Percentiles rank a stretch among this genome's conserved stretches.
phyloP scores from a whole-genome alignment of 371 early-diverging fungal genomes.

The Haplosporangium sp. region DNA sequence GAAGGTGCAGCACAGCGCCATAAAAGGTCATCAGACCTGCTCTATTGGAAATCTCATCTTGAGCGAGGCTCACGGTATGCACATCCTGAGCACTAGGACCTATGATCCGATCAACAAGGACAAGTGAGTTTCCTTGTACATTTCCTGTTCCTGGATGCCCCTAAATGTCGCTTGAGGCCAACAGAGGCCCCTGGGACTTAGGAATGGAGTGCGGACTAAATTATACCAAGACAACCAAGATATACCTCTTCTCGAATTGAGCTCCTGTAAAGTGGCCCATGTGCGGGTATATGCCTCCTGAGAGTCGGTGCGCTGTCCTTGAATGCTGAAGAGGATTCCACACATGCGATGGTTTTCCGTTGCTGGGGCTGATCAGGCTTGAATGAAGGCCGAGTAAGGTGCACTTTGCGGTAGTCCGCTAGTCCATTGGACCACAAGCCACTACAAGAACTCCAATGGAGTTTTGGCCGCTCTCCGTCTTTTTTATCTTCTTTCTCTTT shows the following conservation, averaged over 20 bases:
- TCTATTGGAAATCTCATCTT: background rate
- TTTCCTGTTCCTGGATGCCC: no score
- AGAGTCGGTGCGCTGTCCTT: conserved; percentile 5
- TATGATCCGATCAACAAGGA: background rate
- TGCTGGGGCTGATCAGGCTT: background rate
- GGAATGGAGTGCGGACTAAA: conserved; percentile 11
- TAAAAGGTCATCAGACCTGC: conserved; percentile 58
- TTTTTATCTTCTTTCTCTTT: no score
- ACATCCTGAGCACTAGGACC: conserved; percentile 49
- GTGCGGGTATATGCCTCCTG: conserved; percentile 10
- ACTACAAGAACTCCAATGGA: no score
- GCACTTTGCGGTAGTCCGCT: background rate
- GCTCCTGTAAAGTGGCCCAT: conserved; percentile 58
- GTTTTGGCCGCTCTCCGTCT: no score
- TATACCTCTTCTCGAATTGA: conserved; percentile 66
- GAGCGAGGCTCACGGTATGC: conserved; percentile 7
- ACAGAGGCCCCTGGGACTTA: background rate
- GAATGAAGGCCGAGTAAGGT: background rate
- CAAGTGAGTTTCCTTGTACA: no score
- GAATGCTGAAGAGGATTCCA: conserved; percentile 50
- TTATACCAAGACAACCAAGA: background rate
- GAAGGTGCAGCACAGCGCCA: conserved; percentile 83
- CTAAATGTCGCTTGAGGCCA: background rate
- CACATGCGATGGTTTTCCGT: conserved; percentile 21
- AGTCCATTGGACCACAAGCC: no score